phyloP scores from a whole-genome alignment of 306 rosid genomes.

The Benincasa hispida region DNA sequence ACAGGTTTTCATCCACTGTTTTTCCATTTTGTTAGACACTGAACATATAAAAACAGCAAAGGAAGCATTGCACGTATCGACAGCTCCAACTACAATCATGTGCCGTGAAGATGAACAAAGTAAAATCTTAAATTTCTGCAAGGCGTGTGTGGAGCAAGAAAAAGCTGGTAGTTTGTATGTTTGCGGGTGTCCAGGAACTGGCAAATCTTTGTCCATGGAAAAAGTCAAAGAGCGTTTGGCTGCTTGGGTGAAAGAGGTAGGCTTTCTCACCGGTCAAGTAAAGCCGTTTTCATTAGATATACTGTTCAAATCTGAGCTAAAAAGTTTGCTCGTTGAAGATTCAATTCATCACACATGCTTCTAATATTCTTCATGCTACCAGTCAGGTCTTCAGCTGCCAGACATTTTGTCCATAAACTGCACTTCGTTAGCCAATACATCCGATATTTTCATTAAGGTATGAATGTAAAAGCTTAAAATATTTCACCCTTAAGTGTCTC shows the following conservation, averaged over 20 bases:
- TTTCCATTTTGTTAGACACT: constrained; percentile 28
- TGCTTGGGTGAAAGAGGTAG: constrained; percentile 59
- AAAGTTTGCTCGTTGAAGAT: neutral
- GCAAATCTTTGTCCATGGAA: constrained; percentile 68
- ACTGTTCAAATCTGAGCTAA: neutral
- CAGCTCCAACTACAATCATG: constrained; percentile 40
- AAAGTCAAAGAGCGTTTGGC: constrained; percentile 43
- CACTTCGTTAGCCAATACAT: constrained; percentile 51
- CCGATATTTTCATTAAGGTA: constrained; percentile 75
- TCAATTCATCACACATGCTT: neutral
- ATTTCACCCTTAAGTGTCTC: neutral
- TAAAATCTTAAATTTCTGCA: constrained; percentile 58
- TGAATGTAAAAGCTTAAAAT: neutral
- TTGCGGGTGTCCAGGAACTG: constrained; percentile 90
- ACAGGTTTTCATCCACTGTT: neutral
- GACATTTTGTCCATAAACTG: constrained; percentile 61
- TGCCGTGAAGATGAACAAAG: constrained; percentile 77
- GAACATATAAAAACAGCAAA: constrained; percentile 52
- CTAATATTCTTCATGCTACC: constrained; percentile 9
- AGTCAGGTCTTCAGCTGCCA: constrained; percentile 46
- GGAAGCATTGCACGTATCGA: constrained; percentile 66
- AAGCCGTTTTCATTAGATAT: neutral
- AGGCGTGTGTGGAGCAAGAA: constrained; percentile 44
- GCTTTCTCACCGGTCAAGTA: neutral
- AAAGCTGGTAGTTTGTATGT: constrained; percentile 75